Evolutionary conservation across 495 filamentous ascomycete genomes (phyloP), one percentile per base, ranked within the genome.

Genomic region (Saxispiralis lemnorum): DNA sequence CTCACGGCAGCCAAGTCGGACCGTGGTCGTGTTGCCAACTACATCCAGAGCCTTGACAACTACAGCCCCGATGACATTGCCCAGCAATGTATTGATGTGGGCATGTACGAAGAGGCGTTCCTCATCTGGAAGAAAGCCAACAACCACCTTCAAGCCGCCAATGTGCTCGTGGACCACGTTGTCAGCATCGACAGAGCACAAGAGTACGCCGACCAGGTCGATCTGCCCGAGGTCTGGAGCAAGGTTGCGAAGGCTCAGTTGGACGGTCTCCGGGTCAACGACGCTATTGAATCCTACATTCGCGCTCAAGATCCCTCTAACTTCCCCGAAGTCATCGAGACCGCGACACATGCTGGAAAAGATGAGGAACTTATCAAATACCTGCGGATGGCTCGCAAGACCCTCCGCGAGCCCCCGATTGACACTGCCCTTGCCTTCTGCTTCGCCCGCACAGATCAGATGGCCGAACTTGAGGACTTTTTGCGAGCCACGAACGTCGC

Each of bases 161-260:
- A 85, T 54, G 92, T 96, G 16, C 78, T 99, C 13, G 83, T 99
- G 35, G 89, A 99, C 57, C 80, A 99, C 56, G 73, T 99, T 55
- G 89, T 95, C 49, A 96, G 92, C 69, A 96, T 99, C 57, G 92
- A 99, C 58, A 80, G 92, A 50, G 88, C 92, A 1, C 89, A 93
- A 54, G 84, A 89, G 41, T 99, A 88, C 56, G 92, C 89, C 17
- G 92, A 99, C 57, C 84, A 85, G 48, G 83, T 95, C 41, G 92
- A 99, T 56, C 68, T 86, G 35, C 81, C 92, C 6, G 85, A 94
- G 54, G 92, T 99, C n/a, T 99, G 92, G 92, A 96, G 89, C 68
- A 83, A 78, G 67, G 85, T 99, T 50, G 92, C 84, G 52, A 99
- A 99, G 71, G 92, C 92, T 38, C 92, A 99, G 63, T 71, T 99